phyloP scores from a whole-genome alignment of 768 basidiomycete species.

The Mycena galopus region DNA sequence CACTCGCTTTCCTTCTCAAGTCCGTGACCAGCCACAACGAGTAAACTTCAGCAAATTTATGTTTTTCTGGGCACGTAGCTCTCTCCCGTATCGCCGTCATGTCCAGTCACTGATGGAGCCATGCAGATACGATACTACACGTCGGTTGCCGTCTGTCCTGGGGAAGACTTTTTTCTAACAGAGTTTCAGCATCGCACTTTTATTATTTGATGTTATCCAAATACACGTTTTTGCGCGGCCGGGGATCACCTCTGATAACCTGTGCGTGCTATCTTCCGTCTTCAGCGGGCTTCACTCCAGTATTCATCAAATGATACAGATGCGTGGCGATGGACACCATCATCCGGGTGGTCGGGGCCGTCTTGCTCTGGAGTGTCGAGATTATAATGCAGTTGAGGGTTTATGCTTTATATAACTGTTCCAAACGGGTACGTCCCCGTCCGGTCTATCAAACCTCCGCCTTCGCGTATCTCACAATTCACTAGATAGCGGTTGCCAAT shows the following conservation, averaged over 20 bases:
- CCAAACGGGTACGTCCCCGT: conserved; percentile 49
- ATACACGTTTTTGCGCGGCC: conserved; percentile 58
- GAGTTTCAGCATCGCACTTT: conserved; percentile 51
- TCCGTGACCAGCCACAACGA: conserved; percentile 47
- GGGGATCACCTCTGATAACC: conserved; percentile 49
- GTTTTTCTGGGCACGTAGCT: conserved; percentile 54
- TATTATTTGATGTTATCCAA: conserved; percentile 59
- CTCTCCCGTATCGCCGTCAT: not conserved
- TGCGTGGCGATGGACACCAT: conserved; percentile 60
- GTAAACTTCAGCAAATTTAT: conserved; percentile 51
- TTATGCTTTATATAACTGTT: conserved; percentile 57
- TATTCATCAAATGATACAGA: conserved; percentile 41
- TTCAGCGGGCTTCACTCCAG: too few species aligned
- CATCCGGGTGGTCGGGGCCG: conserved; percentile 57
- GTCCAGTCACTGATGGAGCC: not conserved
- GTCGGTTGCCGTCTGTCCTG: not conserved
- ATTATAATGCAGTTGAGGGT: conserved; percentile 63
- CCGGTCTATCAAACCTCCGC: not conserved
- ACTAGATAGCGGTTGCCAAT: conserved; percentile 55
- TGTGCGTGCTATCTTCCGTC: conserved; percentile 47
- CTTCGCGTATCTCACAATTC: not conserved
- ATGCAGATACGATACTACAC: conserved; percentile 59
- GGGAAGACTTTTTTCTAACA: not conserved
- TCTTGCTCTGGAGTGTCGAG: conserved; percentile 63
- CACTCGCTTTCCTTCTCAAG: not conserved